Evolutionary conservation across 2,329 filamentous ascomycete genomes (phyloP), one percentile per base, ranked within the genome.

Genomic region (Lachnellula occidentalis): DNA sequence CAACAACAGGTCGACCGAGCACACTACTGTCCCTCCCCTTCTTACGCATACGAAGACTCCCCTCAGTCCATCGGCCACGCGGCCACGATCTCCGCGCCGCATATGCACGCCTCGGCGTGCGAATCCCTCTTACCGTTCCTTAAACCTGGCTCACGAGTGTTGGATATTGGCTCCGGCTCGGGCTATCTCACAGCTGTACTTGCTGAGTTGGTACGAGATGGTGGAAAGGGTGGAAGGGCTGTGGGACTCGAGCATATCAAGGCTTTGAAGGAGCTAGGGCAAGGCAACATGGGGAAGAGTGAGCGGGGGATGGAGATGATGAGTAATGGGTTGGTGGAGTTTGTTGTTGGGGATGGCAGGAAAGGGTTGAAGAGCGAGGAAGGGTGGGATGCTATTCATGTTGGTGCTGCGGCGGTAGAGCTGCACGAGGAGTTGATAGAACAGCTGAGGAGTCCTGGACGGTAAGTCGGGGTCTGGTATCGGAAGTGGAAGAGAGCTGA

Each of bases 301-400:
- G 70, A 72, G 1, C 73, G 78, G 42, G 88, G 88, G 0, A 71
- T 73, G 8, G 67, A 69, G 11, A 71, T 95, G 52, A 70, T 96
- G 14, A 77, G 78, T 1, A 74, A 71, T 0, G 88, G 86, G 0
- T 79, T 77, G 5, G 88, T 92, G 42, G 75, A 76, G 54, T 95
- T 95, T 66, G 77, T 92, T 1, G 77, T 83, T 0, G 91, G 84
- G 0, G 92, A 96, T 72, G 88, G 87, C 1, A 72, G 88, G 5
- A 77, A 80, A 58, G 87, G 87, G 1, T 86, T 80, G 78, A 66
- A 76, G 2, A 79, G 78, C 15, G 46, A 56, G 15, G 49, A 49
- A 6, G 58, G 83, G 0, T 99, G 92, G 78, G 90, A 97, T 77
- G 92, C 88, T 2, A 97, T 99, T 56, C 94, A 97, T 69, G 94